Conservation (phyloP, 2,329 filamentous ascomycete genomes). For the Coniochaeta pulveracea region DNA sequence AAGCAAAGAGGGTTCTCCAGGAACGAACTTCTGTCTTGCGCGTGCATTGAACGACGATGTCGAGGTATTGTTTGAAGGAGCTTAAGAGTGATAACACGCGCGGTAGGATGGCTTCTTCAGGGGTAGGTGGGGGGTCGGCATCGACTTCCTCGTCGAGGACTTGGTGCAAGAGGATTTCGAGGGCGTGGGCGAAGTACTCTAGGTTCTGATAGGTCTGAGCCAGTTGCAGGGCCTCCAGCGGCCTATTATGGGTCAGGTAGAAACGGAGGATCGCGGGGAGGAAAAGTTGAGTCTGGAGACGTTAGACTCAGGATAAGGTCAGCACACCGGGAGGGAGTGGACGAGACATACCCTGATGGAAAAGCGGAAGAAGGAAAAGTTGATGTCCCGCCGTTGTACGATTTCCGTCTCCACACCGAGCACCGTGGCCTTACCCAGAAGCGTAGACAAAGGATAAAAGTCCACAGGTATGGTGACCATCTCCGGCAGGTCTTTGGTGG, state of each 20-base stretch:
- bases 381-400: constrained; percentile 84
- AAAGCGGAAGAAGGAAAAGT: constrained; percentile 83
- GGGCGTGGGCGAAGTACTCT: constrained; percentile 83
- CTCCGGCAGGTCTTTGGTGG: constrained; percentile 57
- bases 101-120: constrained; percentile 53
- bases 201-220: constrained; percentile 78
- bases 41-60: constrained; percentile 93
- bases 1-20: constrained; percentile 87
- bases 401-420: constrained; percentile 87
- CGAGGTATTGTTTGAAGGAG: constrained; percentile 75
- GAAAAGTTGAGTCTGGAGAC: constrained; percentile 71
- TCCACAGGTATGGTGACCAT: constrained; percentile 76
- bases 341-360: constrained; percentile 60
- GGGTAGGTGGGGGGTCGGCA: constrained; percentile 40
- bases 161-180: constrained; percentile 86
- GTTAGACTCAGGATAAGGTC: constrained; percentile 8
- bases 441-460: constrained; percentile 83
- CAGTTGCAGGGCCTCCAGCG: constrained; percentile 68
- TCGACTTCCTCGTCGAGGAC: constrained; percentile 94
- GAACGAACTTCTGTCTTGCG: constrained; percentile 92
- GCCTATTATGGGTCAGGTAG: constrained; percentile 64
- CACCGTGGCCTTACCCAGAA: constrained; percentile 82
- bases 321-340: neutral
- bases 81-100: constrained; percentile 53
- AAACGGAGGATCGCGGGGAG: constrained; percentile 78